Evolutionary conservation across 2,329 filamentous ascomycete species (phyloP), one percentile per base, ranked within the genome.

Genomic region (Fusarium sp.): DNA sequence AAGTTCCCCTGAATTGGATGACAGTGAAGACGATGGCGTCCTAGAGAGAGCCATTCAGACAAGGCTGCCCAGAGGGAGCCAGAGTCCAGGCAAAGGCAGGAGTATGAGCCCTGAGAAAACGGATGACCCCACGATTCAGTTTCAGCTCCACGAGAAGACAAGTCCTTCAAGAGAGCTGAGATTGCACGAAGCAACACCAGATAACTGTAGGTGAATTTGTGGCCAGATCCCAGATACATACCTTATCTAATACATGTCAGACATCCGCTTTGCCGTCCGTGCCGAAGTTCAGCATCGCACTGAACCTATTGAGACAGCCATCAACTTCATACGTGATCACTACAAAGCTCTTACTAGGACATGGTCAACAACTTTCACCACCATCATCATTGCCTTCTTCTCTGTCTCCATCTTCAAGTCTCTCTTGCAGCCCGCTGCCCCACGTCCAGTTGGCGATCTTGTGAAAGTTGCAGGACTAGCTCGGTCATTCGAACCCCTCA

Each of bases 401-500:
- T 90, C 92, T 17, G 87, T 94, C 77, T 85, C 90, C 13, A 84
- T 92, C 28, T 81, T 94, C 75, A 89, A 91, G 70, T 87, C 89
- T 15, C 84, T 97, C 22, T 89, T 94, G 58, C 88, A 92, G 66
- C 93, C 94, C 17, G 92, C 90, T 87, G 74, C 81, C 6, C 78
- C 81, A 6, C 81, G 81, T 10, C 82, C 82, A 13, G 81, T 79
- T 20, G 82, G 81, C 47, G 95, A 98, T 80, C 87, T 98, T 22
- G 92, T 98, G 80, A 98, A 97, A 81, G 92, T 98, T 30, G 95
- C 95, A 8, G 92, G 93, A 58, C 90, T 98, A 74, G 95, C 95
- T 55, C 94, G 94, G 77, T 94, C 94, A 15, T 97, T 98, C 79
- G 96, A 98, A 81, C 96, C 96, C 11, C 88, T 98, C 50, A 97